Base-by-base conservation (phyloP, 257 asterid species). In the Echium plantagineum region DNA sequence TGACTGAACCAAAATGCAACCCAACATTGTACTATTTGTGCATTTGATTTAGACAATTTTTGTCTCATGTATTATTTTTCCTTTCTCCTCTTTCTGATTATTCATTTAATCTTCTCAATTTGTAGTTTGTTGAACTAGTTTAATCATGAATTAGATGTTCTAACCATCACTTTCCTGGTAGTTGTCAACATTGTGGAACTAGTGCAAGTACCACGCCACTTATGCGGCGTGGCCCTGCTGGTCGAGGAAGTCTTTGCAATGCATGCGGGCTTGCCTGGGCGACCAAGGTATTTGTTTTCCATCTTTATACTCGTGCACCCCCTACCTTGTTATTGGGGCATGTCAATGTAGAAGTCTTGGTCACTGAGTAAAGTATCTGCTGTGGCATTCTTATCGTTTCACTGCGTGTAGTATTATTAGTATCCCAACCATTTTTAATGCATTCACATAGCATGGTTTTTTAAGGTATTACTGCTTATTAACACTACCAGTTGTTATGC, bases 221-320 rank as follows among this genome's bases (percentile, higher is more conserved):
- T 78, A 78, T 78, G 78, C 73, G 84, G 76, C 80, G 78, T 9
- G 81, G 84, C 31, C 84, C 81, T 49, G 59, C 65, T 58, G 84
- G 84, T 46, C 78, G 70, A 8, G 69, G 74, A 66, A 78, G 74
- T 30, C 81, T 78, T 58, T 78, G 84, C 70, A 78, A 78, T 75
- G 84, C 84, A n/a, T 78, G 84, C 66, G 84, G 84, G 3, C 81
- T 78, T 51, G 57, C 66, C 60, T 78, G 84, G 84, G 81, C 78
- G 30, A 78, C 66, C 66, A 78, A 75, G 84, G 81, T 78, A 65
- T 21, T 57, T 32, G 21, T 32, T 26, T 56, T 18, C 28, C 38
- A 21, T 42, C 22, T 5, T 30, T 65, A 55, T 48, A n/a, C n/a
- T n/a, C n/a, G n/a, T n/a, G n/a, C 26, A 1, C 26, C 26, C 26